Percentiles rank a stretch among this genome's conserved stretches.
phyloP scores from a whole-genome alignment of 73 alveolate genomes.

The Paramecium primaurelia region DNA sequence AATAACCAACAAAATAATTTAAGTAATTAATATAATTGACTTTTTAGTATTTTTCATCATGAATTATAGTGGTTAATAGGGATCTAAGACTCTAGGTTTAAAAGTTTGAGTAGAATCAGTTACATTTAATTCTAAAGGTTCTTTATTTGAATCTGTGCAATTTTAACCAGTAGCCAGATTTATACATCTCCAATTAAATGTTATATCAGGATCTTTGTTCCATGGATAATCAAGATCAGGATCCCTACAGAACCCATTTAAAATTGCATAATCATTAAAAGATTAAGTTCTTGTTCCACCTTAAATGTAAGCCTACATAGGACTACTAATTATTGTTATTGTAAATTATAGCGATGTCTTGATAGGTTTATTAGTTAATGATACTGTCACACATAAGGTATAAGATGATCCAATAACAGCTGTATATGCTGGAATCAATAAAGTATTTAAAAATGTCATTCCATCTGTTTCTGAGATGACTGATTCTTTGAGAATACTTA shows the following conservation, averaged over 20 bases:
- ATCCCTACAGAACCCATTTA: background rate
- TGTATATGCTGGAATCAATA: background rate
- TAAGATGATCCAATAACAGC: background rate
- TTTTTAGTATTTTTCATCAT: background rate
- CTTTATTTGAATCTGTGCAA: background rate
- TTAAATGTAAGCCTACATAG: background rate
- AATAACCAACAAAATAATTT: background rate
- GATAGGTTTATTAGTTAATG: background rate
- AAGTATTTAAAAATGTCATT: background rate
- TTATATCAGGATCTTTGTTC: background rate
- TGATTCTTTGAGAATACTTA: background rate
- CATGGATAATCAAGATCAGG: background rate
- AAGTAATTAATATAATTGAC: background rate
- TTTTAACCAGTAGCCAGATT: background rate
- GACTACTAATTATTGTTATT: background rate
- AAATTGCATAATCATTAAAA: background rate
- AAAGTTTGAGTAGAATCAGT: background rate
- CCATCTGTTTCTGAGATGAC: background rate
- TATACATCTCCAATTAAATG: background rate
- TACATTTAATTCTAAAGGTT: background rate
- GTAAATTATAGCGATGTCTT: background rate
- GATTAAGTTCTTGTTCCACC: constrained; percentile 23
- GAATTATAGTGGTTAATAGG: background rate
- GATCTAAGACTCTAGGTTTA: background rate
- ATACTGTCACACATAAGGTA: background rate